Evolutionary conservation across 306 rosid species (phyloP).

Genomic region (Vigna reflexopilosa): DNA sequence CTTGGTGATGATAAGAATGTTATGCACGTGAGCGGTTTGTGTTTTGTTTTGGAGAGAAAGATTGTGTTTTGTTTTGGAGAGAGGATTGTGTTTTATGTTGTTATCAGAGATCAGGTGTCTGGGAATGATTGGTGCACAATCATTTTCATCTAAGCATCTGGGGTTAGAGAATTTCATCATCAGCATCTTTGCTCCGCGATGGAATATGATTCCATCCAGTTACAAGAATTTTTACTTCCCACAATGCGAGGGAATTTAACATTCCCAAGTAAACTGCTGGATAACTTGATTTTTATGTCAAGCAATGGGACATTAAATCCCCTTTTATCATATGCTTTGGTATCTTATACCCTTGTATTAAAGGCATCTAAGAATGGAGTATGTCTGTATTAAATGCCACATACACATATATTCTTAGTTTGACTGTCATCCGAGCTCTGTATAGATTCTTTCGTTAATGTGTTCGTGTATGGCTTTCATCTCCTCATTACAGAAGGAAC

Average conservation of each 20-base stretch:
- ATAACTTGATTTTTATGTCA: neutral
- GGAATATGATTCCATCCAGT: constrained; percentile 16
- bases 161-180: constrained; percentile 5
- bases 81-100: constrained; percentile 29
- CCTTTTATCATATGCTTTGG: neutral
- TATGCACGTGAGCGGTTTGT: neutral
- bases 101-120: neutral
- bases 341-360: constrained; percentile 6
- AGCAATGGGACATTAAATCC: neutral
- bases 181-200: neutral
- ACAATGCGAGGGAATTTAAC: constrained; percentile 6
- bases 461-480: constrained; percentile 13
- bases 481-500: neutral
- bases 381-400: no score
- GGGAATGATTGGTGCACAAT: constrained; percentile 15
- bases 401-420: constrained; percentile 2
- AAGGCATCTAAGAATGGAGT: neutral
- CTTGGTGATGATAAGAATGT: constrained; percentile 1
- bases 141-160: neutral
- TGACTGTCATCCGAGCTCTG: constrained; percentile 1
- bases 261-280: constrained; percentile 20
- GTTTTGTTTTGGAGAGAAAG: neutral
- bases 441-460: constrained; percentile 17
- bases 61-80: neutral
- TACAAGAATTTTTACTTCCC: neutral